Base-by-base conservation (phyloP, 1,284 basidiomycete genomes). In the Cutaneotrichosporon sp. region DNA sequence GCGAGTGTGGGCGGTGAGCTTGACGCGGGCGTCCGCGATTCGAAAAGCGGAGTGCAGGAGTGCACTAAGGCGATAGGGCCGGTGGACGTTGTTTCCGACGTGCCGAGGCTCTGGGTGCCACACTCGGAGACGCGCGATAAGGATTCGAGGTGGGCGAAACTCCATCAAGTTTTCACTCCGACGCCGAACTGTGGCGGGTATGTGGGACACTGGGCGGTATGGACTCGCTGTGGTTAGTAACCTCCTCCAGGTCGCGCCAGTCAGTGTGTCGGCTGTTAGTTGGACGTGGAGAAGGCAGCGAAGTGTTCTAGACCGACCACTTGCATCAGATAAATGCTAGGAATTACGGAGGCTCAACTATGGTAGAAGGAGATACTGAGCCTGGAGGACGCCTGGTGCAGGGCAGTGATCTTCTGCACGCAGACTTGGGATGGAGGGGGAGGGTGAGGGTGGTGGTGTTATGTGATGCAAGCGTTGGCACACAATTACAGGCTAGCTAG, bases 291-390 rank as follows among this genome's bases (percentile, higher is more conserved):
- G n/a, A n/a, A n/a, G n/a, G n/a, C 9, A 34, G 29, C 16, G 16
- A 14, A 2, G 13, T 31, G 29, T 33, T 63, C 64, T 63, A 66
- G 62, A 59, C 64, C 64, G 59, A 66, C 64, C 61, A 66, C 61
- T 66, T 63, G 61, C 64, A 66, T 66, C 64, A 60, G 59, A 66
- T 63, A 62, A 63, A 66, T 66, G 64, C 61, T 66, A 56, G 50
- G 45, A 53, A 66, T 63, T 63, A 66, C 53, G 50, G 47, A 38
- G 36, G 56, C 59, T 62, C 61, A 63, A 63, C 58, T 63, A 66
- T 54, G 55, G 56, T 50, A 50, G 27, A 38, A n/a, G n/a, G 54
- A 38, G 56, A 54, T 22, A 43, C 24, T 59, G 60, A 62, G 58
- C 61, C 31, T 65, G 56, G 56, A 62, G 31, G 59, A 54, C 58